Evolutionary conservation across 1,284 basidiomycete species (phyloP), one percentile per base, ranked within the genome.

Genomic region (Fistulina hepatica): DNA sequence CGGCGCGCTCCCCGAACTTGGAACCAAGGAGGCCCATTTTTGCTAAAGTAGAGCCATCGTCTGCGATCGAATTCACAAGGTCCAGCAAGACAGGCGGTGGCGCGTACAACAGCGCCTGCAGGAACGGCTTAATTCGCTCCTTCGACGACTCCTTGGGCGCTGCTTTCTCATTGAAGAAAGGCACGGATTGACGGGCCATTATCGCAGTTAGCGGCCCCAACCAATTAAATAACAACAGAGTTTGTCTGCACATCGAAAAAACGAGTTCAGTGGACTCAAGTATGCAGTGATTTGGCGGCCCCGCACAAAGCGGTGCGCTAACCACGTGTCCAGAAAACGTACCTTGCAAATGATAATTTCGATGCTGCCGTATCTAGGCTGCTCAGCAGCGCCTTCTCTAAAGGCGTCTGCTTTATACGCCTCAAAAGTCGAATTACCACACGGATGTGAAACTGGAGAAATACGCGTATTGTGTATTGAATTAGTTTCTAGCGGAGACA

Each of bases 21-120:
- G 71, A 69, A 3, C 77, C 71, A 6, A 86, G 41, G 8, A 88
- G 56, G 2, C 84, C 83, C 22, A 88, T 58, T 41, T 63, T 64
- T n/a, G 78, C 75, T 46, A 77, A 71, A 7, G 82, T 83, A 33
- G 70, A 67, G n/a, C 81, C 56, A 57, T 88, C 83, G 49, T 88
- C 83, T 8, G 84, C 69, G 21, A 77, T 54, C 2, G 77, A 73
- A 46, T 81, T 76, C 33, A 81, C 69, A 17, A 88, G 64, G 49
- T 83, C 83, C 6, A 88, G 65, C 5, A 88, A 62, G n/a, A 85
- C 76, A 2, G 84, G 84, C n/a, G 83, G 84, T 11, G 82, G 76
- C 20, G 83, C 76, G 45, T 83, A 73, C 16, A 88, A 62, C 39
- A 86, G 58, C 3, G 80, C 71, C 45, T 81, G 76, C 40, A 88